Evolutionary conservation across 2,329 filamentous ascomycete genomes (phyloP).

Genomic region (Elsinoe australis): DNA sequence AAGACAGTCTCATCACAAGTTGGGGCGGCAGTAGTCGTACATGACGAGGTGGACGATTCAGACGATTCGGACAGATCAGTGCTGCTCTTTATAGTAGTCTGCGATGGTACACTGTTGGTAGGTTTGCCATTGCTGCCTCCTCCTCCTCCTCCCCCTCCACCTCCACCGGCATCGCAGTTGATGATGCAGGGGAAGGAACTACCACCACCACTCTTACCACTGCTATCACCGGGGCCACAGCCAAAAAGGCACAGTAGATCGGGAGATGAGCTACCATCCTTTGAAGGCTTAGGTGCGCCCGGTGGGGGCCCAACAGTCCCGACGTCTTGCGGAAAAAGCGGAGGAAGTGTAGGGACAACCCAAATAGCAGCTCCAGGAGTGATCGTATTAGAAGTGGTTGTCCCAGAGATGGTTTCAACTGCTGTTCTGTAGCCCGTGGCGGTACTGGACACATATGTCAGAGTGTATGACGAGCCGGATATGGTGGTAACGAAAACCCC

Average conservation of each 20-base stretch:
- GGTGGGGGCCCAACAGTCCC: neutral
- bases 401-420: no score
- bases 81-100: neutral
- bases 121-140: neutral
- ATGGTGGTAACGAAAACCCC: neutral
- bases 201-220: neutral
- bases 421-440: neutral
- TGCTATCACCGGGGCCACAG: neutral
- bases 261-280: neutral
- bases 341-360: neutral
- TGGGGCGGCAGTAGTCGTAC: neutral
- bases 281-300: neutral
- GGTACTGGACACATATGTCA: neutral
- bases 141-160: no score
- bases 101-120: neutral
- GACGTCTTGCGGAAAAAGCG: neutral
- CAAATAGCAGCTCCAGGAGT: neutral
- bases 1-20: neutral
- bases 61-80: neutral
- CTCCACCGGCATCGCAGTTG: neutral
- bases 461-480: neutral
- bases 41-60: neutral
- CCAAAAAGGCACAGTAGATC: neutral
- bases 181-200: neutral
- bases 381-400: no score